Evolutionary conservation across 257 asterid species (phyloP), one percentile per base, ranked within the genome.

Genomic region (Thymus quinquecostatus): DNA sequence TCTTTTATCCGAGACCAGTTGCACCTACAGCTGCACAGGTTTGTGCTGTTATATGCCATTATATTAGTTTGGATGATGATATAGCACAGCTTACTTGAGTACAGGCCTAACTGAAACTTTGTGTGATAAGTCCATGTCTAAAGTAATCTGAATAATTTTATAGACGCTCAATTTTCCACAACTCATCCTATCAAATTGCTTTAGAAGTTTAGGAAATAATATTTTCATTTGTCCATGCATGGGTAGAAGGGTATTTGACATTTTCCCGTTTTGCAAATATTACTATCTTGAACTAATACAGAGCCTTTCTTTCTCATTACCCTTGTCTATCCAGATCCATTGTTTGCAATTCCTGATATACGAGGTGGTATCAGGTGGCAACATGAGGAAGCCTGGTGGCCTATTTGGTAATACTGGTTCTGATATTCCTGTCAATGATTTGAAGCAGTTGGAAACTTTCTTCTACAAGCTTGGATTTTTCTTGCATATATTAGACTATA

Each of bases 1-100:
- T 83, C 76, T 95, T 95, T 79, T 92, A 87, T 83, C 97, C 99
- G 59, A 87, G 99, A 79, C 90, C 97, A 27, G 98, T 95, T 48
- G 99, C 99, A 71, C 99, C 99, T 61, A 87, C 97, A 32, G 87
- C 97, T 81, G 93, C 98, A 79, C 99, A 94, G 98, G 99, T 94
- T 82, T 75, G 75, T 77, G 78, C 54, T 66, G 36, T 51, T 21
- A 21, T 21, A 21, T 21, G 21, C 21, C 21, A 21, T 21, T 21
- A 21, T 21, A 13, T 69, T 55, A 45, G 21, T 63, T 45, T 9
- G 78, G 50, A 68, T 38, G 54, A 66, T 68, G 66, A 32, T 63
- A 62, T 68, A 75, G 21, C 50, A 48, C 60, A 32, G 59, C 32
- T 51, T 60, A 5, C 64, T 50, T 59, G 51, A 38, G 59, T 38